Evolutionary conservation across 2,329 filamentous ascomycete genomes (phyloP), one percentile per base, ranked within the genome.

Genomic region (Colletotrichum chrysophilum): DNA sequence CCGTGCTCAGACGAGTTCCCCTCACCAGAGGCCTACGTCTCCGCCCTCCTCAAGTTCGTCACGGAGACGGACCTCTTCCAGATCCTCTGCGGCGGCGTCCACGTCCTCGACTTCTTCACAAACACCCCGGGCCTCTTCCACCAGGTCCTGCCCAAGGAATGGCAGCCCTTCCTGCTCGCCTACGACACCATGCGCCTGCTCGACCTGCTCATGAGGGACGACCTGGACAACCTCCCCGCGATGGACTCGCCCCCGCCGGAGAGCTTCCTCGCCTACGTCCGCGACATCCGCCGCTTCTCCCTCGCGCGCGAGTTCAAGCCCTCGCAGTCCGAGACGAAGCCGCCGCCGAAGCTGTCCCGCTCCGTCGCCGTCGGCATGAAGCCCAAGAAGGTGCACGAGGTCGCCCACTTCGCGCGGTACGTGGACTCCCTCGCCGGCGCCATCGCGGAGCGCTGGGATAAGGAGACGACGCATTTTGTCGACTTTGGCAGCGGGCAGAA

Each of bases 401-500:
- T 98, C 36, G 91, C 93, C 75, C 93, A 97, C 81, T 98, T 98
- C 81, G 94, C 96, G n/a, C 91, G 91, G 77, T 98, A 96, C 80
- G 91, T 98, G 68, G 90, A 95, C 66, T 81, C 85, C 4, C 86
- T 93, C 12, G 88, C 91, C 0, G 84, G 86, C 70, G 89, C 90
- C 32, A 89, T 98, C 28, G 89, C 91, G 4, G 82, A 87, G 3
- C 86, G 91, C 2, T 89, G 93, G 56, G 86, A 88, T 1, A 85
- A 88, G 64, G 85, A 89, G 16, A 93, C 98, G 76, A 95, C 95
- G 0, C 96, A 98, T 85, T 92, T 98, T 74, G 93, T 98, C 65
- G 97, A 99, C 85, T 98, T 98, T 84, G 97, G 97, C 32, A 98
- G 96, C 69, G 97, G 97, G 0, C 96, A 98, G 83, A 98, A 98